Evolutionary conservation across 176 grass and related monocot species (phyloP).

Genomic region (Oryza rufipogon): DNA sequence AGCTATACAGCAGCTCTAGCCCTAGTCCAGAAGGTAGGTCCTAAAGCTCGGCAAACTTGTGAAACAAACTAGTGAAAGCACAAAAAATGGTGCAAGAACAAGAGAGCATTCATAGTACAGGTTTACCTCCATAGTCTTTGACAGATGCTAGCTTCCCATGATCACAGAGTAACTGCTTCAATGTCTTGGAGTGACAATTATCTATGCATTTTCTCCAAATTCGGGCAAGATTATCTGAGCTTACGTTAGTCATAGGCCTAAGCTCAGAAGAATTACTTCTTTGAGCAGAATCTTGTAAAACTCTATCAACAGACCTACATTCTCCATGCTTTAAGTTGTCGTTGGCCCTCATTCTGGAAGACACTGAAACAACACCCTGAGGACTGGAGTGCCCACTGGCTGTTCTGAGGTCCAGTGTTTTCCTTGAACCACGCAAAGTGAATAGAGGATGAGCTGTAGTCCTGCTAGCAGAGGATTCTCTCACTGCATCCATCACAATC

Average conservation of each 20-base stretch:
- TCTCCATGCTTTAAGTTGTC: slow-evolving; percentile 48
- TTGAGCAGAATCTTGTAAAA: slow-evolving; percentile 49
- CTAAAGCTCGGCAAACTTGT: background rate
- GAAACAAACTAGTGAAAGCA: background rate
- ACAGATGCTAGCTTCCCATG: slow-evolving; percentile 79
- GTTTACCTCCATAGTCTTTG: slow-evolving; percentile 69
- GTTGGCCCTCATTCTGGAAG: slow-evolving; percentile 50
- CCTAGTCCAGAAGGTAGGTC: background rate
- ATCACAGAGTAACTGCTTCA: slow-evolving; percentile 72
- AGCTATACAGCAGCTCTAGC: background rate
- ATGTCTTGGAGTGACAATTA: slow-evolving; percentile 83
- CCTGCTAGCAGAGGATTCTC: slow-evolving; percentile 57
- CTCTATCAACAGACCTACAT: slow-evolving; percentile 62
- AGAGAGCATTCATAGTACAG: slow-evolving; percentile 12
- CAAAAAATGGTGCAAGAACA: slow-evolving; percentile 32
- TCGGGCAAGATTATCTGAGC: slow-evolving; percentile 59
- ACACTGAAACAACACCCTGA: slow-evolving; percentile 44
- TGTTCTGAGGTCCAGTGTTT: slow-evolving; percentile 46
- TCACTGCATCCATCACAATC: slow-evolving; percentile 48
- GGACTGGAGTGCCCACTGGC: slow-evolving; percentile 52
- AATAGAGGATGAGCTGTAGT: slow-evolving; percentile 55
- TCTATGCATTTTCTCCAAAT: slow-evolving; percentile 89
- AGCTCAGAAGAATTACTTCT: slow-evolving; percentile 52
- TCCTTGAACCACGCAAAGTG: slow-evolving; percentile 47
- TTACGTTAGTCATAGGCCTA: slow-evolving; percentile 42